A percentile compares a stretch with the other conserved stretches of the same genome.
Evolutionary conservation across 768 basidiomycete genomes (phyloP).

Genomic region (Psilocybe azurescens): DNA sequence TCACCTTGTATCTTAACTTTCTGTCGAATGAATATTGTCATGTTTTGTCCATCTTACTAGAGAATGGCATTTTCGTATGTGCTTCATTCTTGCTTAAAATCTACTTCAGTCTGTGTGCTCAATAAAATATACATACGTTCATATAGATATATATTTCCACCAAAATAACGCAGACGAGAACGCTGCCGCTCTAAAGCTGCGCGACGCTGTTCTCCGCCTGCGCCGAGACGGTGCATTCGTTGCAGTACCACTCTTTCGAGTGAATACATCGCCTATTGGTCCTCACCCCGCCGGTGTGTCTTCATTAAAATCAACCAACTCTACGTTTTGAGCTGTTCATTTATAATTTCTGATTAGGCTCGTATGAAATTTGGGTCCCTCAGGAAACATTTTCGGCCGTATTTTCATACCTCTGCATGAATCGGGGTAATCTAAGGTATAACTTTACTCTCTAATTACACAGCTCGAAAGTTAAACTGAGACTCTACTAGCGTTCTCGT

Average conservation of each 20-base stretch:
- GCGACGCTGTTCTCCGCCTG: slow-evolving; percentile 73
- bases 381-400: slow-evolving; percentile 74
- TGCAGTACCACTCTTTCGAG: slow-evolving; percentile 75
- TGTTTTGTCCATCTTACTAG: slow-evolving; percentile 34
- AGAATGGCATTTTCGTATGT: slow-evolving; percentile 83
- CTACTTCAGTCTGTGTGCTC: slow-evolving; percentile 1
- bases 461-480: background rate
- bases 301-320: background rate
- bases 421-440: slow-evolving; percentile 73
- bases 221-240: slow-evolving; percentile 80
- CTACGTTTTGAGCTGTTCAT: background rate
- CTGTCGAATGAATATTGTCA: slow-evolving; percentile 1
- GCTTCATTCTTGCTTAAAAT: background rate
- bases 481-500: slow-evolving; percentile 59
- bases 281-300: slow-evolving; percentile 77
- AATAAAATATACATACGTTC: background rate
- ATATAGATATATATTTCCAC: slow-evolving; percentile 80
- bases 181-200: slow-evolving; percentile 66
- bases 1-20: slow-evolving; percentile 8
- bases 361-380: slow-evolving; percentile 84
- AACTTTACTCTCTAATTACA: background rate
- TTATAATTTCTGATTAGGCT: slow-evolving; percentile 42
- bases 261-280: slow-evolving; percentile 71
- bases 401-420: slow-evolving; percentile 76
- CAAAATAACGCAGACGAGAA: slow-evolving; percentile 68